These are phyloP conservation scores for Verbascum thapsus DNA, from an alignment of 257 asterid species.

Conservation along the genomic window DNA sequence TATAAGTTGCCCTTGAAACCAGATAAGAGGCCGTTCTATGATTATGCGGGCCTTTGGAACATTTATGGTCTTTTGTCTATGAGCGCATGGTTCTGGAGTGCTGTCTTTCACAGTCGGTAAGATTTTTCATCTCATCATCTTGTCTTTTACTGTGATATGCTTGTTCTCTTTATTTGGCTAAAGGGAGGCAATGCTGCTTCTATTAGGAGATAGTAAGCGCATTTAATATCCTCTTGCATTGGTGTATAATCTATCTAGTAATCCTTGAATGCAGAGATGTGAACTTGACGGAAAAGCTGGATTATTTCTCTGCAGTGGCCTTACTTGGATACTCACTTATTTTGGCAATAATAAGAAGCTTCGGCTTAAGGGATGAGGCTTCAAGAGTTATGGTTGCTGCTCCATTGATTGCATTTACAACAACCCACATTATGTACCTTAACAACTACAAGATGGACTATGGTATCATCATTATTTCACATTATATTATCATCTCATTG, in stretches of 20 bases:
- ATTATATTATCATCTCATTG: neutral
- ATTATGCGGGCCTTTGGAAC: constrained; percentile 55
- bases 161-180: neutral
- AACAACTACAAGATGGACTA: constrained; percentile 73
- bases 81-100: constrained; percentile 82
- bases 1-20: constrained; percentile 60
- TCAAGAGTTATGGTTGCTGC: constrained; percentile 80
- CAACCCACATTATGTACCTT: constrained; percentile 70
- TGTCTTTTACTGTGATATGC: too few relatives aligned
- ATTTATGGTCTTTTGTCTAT: constrained; percentile 57
- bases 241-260: neutral
- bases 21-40: constrained; percentile 53
- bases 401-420: constrained; percentile 62
- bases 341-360: constrained; percentile 62
- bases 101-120: constrained; percentile 66
- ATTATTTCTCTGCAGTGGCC: constrained; percentile 60
- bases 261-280: constrained; percentile 50
- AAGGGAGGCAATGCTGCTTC: neutral
- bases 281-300: constrained; percentile 63
- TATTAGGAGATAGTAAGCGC: neutral
- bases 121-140: too few relatives aligned
- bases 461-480: constrained; percentile 44
- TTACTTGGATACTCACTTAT: constrained; percentile 69
- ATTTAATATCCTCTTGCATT: neutral
- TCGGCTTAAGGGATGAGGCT: constrained; percentile 55